Evolutionary conservation across 345 rosid genomes (phyloP).

Genomic region (Murraya paniculata): DNA sequence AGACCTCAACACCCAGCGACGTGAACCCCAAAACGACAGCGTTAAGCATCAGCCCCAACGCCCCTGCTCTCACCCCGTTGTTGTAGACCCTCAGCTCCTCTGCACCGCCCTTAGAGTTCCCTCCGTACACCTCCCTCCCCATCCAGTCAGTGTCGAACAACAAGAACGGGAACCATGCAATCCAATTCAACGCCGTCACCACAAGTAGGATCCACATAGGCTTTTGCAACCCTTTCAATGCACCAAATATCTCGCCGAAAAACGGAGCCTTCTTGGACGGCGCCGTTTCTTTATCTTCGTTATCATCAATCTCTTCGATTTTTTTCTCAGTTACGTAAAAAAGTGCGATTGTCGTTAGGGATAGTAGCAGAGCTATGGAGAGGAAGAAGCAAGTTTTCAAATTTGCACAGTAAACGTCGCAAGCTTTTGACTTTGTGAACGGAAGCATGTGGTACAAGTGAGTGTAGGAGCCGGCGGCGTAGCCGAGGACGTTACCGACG

Average conservation of each 20-base stretch:
- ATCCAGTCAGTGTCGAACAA: slow-evolving; percentile 89
- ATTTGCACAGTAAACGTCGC: slow-evolving; percentile 83
- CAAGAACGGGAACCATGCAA: slow-evolving; percentile 88
- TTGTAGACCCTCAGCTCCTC: slow-evolving; percentile 38
- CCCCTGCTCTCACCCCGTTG: slow-evolving; percentile 71
- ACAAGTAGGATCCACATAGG: slow-evolving; percentile 76
- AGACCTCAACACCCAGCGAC: slow-evolving; percentile 51
- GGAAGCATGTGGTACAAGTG: slow-evolving; percentile 53
- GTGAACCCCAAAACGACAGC: slow-evolving; percentile 66
- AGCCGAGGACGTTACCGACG: slow-evolving; percentile 80
- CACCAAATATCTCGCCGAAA: slow-evolving; percentile 40
- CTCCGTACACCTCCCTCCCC: slow-evolving; percentile 93
- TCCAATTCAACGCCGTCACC: slow-evolving; percentile 84
- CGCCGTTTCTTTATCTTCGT: neutral
- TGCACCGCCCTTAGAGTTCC: slow-evolving; percentile 36
- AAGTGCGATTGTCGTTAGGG: slow-evolving; percentile 43
- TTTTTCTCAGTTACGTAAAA: slow-evolving; percentile 39
- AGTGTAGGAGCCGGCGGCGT: slow-evolving; percentile 66
- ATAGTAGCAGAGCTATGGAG: slow-evolving; percentile 49
- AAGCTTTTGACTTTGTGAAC: slow-evolving; percentile 63
- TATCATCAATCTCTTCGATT: neutral
- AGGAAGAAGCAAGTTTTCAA: slow-evolving; percentile 78
- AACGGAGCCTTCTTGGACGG: slow-evolving; percentile 13
- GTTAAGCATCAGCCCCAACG: slow-evolving; percentile 78
- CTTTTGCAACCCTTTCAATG: slow-evolving; percentile 46